Conservation (phyloP, 169 alveolate genomes). For the Condylostoma magnum region DNA sequence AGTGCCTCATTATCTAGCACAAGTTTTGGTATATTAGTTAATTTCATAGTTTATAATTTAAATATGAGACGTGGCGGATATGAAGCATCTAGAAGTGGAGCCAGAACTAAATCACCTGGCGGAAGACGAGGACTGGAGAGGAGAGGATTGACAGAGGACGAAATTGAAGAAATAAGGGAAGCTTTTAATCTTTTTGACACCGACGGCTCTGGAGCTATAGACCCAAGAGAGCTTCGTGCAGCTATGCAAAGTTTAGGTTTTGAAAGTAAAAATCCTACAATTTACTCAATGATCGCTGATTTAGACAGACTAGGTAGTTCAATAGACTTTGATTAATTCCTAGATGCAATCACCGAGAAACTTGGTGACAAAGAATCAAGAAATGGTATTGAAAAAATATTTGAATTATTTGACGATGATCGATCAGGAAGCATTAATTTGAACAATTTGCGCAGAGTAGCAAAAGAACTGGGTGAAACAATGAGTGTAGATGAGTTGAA, state of each 20-base stretch:
- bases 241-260: constrained; percentile 99
- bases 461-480: constrained; percentile 98
- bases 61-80: too few relatives aligned
- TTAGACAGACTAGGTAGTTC: constrained; percentile 95
- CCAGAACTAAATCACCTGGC: too few relatives aligned
- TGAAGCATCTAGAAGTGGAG: too few relatives aligned
- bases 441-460: constrained; percentile 95
- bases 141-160: constrained; percentile 96
- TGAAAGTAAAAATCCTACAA: constrained; percentile 97
- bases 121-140: too few relatives aligned
- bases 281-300: constrained; percentile 97
- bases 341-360: constrained; percentile 96
- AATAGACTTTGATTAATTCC: constrained; percentile 96
- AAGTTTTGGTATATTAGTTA: too few relatives aligned
- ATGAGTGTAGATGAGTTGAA: constrained; percentile 96
- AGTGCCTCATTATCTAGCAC: too few relatives aligned
- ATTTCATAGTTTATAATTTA: too few relatives aligned
- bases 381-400: constrained; percentile 97
- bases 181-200: constrained; percentile 99
- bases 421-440: constrained; percentile 94
- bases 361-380: constrained; percentile 96
- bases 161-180: constrained; percentile 97
- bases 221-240: constrained; percentile 98
- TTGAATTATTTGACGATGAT: constrained; percentile 97
- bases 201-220: constrained; percentile 94